Percentiles rank a stretch among this genome's conserved stretches.
Evolutionary conservation across 2,329 filamentous ascomycete genomes (phyloP).

Genomic region (Daldinia sp.): DNA sequence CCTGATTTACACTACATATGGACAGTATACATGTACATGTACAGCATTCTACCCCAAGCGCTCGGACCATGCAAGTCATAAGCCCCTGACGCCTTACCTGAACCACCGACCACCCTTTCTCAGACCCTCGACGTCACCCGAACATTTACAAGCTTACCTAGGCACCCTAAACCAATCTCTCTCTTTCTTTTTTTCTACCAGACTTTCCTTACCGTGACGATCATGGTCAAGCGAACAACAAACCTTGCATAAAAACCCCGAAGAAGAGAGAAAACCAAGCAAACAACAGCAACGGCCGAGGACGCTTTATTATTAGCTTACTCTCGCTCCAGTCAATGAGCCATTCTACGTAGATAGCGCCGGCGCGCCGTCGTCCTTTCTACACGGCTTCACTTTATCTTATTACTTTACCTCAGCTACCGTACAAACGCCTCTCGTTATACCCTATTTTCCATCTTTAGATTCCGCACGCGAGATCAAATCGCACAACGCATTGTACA

Average conservation of each 20-base stretch:
- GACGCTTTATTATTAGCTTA: no score
- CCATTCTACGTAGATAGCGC: not conserved
- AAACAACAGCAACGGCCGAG: no score
- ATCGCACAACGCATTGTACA: no score
- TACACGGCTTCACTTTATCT: not conserved
- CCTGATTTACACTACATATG: no score
- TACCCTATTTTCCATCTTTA: not conserved
- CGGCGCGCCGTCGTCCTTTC: slow-evolving; percentile 2
- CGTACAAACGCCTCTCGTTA: not conserved
- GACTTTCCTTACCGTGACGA: not conserved
- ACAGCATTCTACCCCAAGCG: not conserved
- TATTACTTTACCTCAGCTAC: no score
- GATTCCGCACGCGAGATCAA: not conserved
- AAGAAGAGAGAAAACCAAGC: not conserved
- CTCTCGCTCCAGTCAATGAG: not conserved
- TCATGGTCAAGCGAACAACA: not conserved
- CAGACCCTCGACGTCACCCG: slow-evolving; percentile 27
- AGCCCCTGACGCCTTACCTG: slow-evolving; percentile 6
- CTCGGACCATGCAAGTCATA: slow-evolving; percentile 31
- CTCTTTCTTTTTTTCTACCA: no score
- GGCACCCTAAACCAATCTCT: not conserved
- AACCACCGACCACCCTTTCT: not conserved
- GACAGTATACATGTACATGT: no score
- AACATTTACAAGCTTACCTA: not conserved
- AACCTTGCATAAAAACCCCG: not conserved